Evolutionary conservation across 257 asterid species (phyloP).

Genomic region (Anisodus tanguticus): DNA sequence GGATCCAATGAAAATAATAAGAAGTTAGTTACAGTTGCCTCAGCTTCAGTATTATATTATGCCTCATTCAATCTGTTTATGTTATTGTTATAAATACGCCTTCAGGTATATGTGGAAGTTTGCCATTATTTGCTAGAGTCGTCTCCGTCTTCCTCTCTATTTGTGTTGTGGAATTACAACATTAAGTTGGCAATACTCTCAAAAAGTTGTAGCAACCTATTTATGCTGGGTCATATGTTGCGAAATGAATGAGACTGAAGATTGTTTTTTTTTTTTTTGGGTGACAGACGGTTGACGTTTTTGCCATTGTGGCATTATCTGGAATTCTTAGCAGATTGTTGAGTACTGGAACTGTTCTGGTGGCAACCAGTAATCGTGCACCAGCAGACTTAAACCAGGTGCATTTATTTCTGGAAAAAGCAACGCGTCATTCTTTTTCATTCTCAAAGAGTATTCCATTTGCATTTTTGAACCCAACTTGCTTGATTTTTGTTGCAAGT

Average conservation of each 20-base stretch:
- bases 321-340: constrained; percentile 88
- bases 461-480: background rate
- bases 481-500: constrained; percentile 6
- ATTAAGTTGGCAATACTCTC: constrained; percentile 3
- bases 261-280: constrained; percentile 17
- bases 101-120: constrained; percentile 5
- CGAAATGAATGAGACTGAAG: background rate
- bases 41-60: constrained; percentile 4
- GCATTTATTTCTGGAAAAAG: constrained; percentile 23
- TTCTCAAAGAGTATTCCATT: constrained; percentile 10
- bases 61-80: background rate
- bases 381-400: constrained; percentile 94
- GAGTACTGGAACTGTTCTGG: constrained; percentile 95
- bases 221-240: background rate
- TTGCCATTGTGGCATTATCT: constrained; percentile 95
- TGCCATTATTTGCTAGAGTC: constrained; percentile 3
- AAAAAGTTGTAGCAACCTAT: constrained; percentile 21
- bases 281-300: constrained; percentile 92
- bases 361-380: constrained; percentile 98
- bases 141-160: constrained; percentile 12
- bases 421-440: background rate
- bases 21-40: background rate
- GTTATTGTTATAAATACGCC: background rate
- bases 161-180: constrained; percentile 17
- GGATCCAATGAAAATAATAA: background rate